These are phyloP conservation scores for Trichoderma sp. DNA, from an alignment of 2,329 filamentous ascomycete genomes.

Conservation along the genomic window DNA sequence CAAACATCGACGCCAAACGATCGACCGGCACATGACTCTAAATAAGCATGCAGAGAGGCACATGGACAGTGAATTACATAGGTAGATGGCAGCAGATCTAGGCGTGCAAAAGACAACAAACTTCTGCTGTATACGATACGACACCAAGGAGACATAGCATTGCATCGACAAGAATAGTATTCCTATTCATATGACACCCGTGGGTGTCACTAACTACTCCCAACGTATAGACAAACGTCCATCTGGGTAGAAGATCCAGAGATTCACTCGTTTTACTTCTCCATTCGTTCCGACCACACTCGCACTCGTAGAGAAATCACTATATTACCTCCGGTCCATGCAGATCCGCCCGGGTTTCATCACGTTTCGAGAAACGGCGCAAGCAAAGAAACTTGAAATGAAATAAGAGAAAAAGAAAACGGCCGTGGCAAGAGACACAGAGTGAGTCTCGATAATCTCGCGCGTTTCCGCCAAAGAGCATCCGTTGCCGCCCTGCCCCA, in stretches of 20 bases:
- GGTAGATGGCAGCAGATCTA: no score
- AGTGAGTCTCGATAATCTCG: not conserved
- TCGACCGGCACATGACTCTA: no score
- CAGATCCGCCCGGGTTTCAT: not conserved
- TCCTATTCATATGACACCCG: not conserved
- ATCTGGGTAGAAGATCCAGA: not conserved
- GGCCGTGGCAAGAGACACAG: conserved; percentile 13
- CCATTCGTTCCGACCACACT: conserved; percentile 9
- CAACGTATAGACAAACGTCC: not conserved
- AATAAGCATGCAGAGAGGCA: no score
- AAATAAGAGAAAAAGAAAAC: not conserved
- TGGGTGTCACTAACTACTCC: not conserved
- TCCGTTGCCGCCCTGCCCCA: conserved; percentile 22
- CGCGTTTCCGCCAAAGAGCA: conserved; percentile 1
- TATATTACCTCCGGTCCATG: conserved; percentile 17
- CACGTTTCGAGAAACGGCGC: not conserved
- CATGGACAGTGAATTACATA: no score
- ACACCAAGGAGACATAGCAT: no score
- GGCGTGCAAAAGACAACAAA: no score
- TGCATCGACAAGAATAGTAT: not conserved
- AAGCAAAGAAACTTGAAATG: not conserved
- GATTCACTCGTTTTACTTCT: not conserved
- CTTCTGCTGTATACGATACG: no score
- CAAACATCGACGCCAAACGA: no score
- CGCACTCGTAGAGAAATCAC: not conserved